Conservation (phyloP, 2,329 filamentous ascomycete species). For the Lasiodiplodia sp. region DNA sequence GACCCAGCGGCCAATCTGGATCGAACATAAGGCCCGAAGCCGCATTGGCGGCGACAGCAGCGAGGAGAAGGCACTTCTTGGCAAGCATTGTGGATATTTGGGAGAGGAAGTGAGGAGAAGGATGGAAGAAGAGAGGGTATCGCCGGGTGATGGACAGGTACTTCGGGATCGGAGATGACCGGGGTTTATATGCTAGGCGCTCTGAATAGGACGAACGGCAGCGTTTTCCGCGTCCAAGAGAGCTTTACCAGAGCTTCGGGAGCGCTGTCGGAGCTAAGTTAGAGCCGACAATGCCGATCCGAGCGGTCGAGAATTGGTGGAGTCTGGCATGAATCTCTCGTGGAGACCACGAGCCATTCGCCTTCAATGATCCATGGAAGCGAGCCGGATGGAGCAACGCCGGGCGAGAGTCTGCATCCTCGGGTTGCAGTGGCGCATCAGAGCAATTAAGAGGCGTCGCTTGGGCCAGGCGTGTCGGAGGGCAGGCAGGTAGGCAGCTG, state of each 20-base stretch:
- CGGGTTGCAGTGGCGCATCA: neutral
- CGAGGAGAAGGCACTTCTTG: neutral
- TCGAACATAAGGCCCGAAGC: conserved; percentile 11
- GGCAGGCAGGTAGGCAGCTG: neutral
- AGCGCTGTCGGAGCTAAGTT: conserved; percentile 4
- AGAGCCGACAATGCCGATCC: conserved; percentile 8
- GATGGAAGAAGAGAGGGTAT: neutral
- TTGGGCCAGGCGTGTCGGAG: neutral
- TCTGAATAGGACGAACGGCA: neutral
- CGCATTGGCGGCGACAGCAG: neutral
- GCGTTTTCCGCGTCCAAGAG: neutral
- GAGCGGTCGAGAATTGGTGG: conserved; percentile 4
- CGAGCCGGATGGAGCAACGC: neutral
- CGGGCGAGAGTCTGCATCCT: neutral
- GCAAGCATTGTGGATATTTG: neutral
- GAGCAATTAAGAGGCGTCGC: neutral
- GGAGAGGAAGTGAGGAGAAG: neutral
- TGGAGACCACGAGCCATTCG: neutral
- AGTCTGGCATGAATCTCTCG: neutral
- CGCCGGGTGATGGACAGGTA: neutral
- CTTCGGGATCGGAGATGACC: neutral
- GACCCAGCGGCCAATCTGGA: conserved; percentile 5
- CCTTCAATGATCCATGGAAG: neutral
- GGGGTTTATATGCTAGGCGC: conserved; percentile 10
- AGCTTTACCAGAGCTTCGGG: neutral